Base-by-base conservation (phyloP, 495 filamentous ascomycete genomes). In the Podospora fimiseda region DNA sequence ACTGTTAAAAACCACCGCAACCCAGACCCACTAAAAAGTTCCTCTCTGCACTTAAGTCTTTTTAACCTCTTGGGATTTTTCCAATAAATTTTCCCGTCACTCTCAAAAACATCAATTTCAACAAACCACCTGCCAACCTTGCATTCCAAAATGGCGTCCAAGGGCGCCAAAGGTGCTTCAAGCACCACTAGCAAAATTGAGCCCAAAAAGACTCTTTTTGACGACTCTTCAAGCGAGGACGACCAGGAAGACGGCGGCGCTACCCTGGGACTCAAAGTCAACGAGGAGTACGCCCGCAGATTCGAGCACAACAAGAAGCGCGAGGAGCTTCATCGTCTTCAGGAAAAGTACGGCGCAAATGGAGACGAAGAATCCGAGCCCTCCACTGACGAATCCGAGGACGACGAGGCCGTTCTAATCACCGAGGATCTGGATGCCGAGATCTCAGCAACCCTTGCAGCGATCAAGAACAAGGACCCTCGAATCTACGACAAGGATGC, bases 301-400 rank as follows among this genome's bases (percentile, higher is more conserved):
- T 97, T 96, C 60, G 91, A 97, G 67, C 77, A 96, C 65, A 98
- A 98, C 72, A 95, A 96, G 74, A 93, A 92, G 72, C 81, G 93
- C 22, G 90, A 93, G 69, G 93, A 98, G 64, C 74, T 85, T 49
- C 81, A 87, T n/a, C 78, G 83, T 63, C 89, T 96, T 66, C 88
- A 96, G 67, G 81, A 91, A 44, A 96, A 94, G 68, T 89, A 88
- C 68, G 70, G 68, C 48, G 75, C 68, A 14, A 66, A 67, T 5
- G 73, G 68, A 13, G 72, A 71, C n/a, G 77, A 79, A 18, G 72
- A 74, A 22, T 73, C 74, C 5, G 79, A 80, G 3, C 79, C 79
- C n/a, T 60, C 79, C 3, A 84, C 85, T 7, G 76, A 83, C 53
- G 89, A 93, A 48, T 81, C 86, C 4, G 93, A 98, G 70, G 93